These are phyloP conservation scores for Tylopilus intermedius DNA, from an alignment of 768 basidiomycete genomes.

Conservation along the genomic window DNA sequence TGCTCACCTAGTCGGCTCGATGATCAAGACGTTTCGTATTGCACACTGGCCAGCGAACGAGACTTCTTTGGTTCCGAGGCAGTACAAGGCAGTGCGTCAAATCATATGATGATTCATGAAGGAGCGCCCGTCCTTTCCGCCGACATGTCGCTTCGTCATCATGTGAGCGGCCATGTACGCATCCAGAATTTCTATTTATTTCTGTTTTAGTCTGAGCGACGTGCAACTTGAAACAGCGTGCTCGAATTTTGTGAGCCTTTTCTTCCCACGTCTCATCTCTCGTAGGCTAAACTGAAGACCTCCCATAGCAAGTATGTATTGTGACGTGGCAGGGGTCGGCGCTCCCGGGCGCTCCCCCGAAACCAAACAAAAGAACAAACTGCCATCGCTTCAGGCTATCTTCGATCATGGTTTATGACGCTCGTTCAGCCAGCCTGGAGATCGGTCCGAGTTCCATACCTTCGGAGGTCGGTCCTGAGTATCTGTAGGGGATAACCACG, in stretches of 20 bases:
- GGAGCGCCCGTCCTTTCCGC: neutral
- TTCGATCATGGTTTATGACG: neutral
- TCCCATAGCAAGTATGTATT: neutral
- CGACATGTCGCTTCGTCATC: neutral
- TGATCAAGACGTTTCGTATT: neutral
- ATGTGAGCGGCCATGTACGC: neutral
- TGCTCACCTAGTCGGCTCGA: neutral
- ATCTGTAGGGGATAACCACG: neutral
- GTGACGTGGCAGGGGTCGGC: constrained; percentile 15
- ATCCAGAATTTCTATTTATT: too few species aligned
- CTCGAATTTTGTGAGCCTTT: neutral
- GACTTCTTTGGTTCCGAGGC: neutral
- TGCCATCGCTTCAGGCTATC: neutral
- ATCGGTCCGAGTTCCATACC: constrained; percentile 1
- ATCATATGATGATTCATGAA: too few species aligned
- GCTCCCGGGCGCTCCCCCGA: neutral
- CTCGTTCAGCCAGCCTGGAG: neutral
- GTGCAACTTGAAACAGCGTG: neutral
- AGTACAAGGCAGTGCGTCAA: neutral
- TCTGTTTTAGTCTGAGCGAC: too few species aligned
- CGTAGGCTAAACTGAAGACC: neutral
- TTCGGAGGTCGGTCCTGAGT: constrained; percentile 10
- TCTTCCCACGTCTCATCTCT: neutral
- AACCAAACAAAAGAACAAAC: neutral
- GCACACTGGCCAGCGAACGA: neutral